Evolutionary conservation across 176 grass and related monocot genomes (phyloP).

Genomic region (Juncus inflexus): DNA sequence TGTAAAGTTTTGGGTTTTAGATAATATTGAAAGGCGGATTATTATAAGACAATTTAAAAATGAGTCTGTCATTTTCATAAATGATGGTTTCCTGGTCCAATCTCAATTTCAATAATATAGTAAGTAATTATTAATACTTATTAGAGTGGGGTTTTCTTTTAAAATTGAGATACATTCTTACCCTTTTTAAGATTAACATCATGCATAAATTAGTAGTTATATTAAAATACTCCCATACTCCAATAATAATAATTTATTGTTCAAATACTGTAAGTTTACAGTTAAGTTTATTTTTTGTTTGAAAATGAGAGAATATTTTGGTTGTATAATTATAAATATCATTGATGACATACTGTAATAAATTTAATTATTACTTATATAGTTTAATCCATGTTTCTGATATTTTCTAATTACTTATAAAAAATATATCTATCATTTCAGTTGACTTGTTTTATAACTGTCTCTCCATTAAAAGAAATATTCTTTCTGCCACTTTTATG

Average conservation of each 20-base stretch:
- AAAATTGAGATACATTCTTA: too few relatives aligned
- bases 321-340: too few relatives aligned
- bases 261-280: too few relatives aligned
- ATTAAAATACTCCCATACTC: too few relatives aligned
- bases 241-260: too few relatives aligned
- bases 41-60: constrained; percentile 7
- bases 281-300: too few relatives aligned
- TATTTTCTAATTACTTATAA: background rate
- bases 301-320: too few relatives aligned
- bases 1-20: constrained; percentile 1
- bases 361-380: background rate
- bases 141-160: too few relatives aligned
- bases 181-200: too few relatives aligned
- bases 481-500: constrained; percentile 22
- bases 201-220: too few relatives aligned
- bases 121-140: too few relatives aligned
- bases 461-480: constrained; percentile 24
- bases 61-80: constrained; percentile 26
- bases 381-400: too few relatives aligned
- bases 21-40: constrained; percentile 8
- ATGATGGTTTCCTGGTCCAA: background rate
- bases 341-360: constrained; percentile 4
- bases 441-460: constrained; percentile 21
- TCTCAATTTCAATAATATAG: background rate
- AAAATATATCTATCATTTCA: constrained; percentile 21